Percentiles rank a stretch among this genome's conserved stretches.
These are phyloP conservation scores for Aspergillus sp. DNA, from an alignment of 2,329 filamentous ascomycete species.

Conservation along the genomic window DNA sequence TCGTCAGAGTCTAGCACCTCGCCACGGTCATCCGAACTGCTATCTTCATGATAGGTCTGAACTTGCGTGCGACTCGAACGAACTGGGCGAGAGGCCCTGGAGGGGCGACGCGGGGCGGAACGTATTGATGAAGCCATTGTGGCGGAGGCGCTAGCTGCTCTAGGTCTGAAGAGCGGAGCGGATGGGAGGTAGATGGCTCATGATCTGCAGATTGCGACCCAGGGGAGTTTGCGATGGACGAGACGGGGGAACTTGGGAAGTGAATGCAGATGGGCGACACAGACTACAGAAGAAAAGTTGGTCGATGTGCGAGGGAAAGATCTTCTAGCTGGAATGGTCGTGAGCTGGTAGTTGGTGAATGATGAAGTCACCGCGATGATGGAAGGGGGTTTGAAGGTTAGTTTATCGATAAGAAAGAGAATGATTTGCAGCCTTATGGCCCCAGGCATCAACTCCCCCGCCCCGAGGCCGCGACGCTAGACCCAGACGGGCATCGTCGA, in stretches of 20 bases:
- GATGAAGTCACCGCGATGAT: not conserved
- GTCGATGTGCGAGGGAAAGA: not conserved
- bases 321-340: not conserved
- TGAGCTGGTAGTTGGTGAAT: not conserved
- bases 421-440: not conserved
- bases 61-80: conserved; percentile 35
- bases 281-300: not conserved
- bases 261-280: too few relatives aligned
- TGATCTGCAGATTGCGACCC: conserved; percentile 9
- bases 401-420: conserved; percentile 26
- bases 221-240: not conserved
- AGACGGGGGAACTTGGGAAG: not conserved
- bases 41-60: conserved; percentile 38
- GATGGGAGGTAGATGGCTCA: conserved; percentile 14
- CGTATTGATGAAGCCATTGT: conserved; percentile 30
- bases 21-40: conserved; percentile 27
- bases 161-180: conserved; percentile 11
- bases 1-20: conserved; percentile 9
- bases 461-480: conserved; percentile 25
- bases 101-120: conserved; percentile 16
- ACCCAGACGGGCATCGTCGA: conserved; percentile 19
- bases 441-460: conserved; percentile 15
- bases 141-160: conserved; percentile 6
- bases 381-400: conserved; percentile 1
- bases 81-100: conserved; percentile 29